Evolutionary conservation across 202 grass and related monocot species (phyloP), one percentile per base, ranked within the genome.

Genomic region (Elaeis oleifera): DNA sequence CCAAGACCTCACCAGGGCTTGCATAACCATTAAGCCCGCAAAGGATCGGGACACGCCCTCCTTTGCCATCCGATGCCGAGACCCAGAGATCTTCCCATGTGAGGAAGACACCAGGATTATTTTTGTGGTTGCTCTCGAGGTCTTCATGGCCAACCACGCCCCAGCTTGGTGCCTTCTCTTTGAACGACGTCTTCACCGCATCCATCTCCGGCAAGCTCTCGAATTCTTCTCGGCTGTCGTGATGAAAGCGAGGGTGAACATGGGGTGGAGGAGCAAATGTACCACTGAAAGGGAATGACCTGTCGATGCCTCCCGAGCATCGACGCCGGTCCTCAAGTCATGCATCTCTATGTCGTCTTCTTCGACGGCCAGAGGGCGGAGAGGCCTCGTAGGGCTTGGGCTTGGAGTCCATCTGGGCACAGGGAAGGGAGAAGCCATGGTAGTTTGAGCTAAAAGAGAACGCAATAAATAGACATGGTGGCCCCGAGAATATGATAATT

Each of bases 81-180:
- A 85, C 77, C 68, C 68, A 77, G 17, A 85, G 24, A 21, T 77
- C 69, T 59, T 85, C 64, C 82, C 82, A 85, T 0, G 77, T 85
- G 36, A 80, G 70, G 53, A 51, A 85, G 25, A 77, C 64, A 6
- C 16, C 27, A 29, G 13, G 3, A 7, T 49, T 6, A 0, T n/a
- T 44, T 5, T 23, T 28, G 8, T 27, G 23, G n/a, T 2, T 4
- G 28, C 23, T 28, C 7, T 3, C 56, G 13, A 6, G 24, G 6
- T 17, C 5, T 24, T 26, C 1, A 3, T 17, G 5, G 18, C 4
- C 63, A 6, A 61, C 58, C 1, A 59, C n/a, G 3, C 22, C 63
- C n/a, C 9, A 13, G 2, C 36, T 44, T 44, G 1, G 9, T 44
- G 3, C 36, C 36, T 44, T 44, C 36, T 44, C 36, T 44, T 44